Evolutionary conservation across 495 filamentous ascomycete species (phyloP).

Genomic region (Penicillium steckii): DNA sequence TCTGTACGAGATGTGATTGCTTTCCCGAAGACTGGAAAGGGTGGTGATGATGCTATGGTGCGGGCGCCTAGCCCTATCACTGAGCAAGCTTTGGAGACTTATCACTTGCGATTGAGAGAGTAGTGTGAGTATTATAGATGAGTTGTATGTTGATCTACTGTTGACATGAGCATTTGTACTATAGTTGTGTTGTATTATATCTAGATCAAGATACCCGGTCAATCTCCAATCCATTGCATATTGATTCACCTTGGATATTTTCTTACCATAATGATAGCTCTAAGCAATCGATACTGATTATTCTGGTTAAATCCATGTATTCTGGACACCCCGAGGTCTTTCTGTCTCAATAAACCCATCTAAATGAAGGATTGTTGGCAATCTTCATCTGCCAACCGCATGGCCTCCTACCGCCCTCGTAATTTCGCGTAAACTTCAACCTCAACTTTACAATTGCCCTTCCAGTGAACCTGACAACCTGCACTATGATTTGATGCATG

Average conservation of each 20-base stretch:
- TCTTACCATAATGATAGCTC: too few species aligned
- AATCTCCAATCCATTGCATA: conserved; percentile 13
- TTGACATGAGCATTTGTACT: conserved; percentile 2
- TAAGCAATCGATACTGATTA: too few species aligned
- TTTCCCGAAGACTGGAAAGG: conserved; percentile 88
- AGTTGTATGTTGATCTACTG: neutral
- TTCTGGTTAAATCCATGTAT: too few species aligned
- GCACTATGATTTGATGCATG: too few species aligned
- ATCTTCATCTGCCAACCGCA: too few species aligned
- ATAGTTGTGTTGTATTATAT: conserved; percentile 16
- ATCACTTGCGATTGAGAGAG: conserved; percentile 53
- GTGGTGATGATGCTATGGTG: conserved; percentile 76
- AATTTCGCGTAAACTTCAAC: neutral
- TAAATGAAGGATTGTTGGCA: too few species aligned
- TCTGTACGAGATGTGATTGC: conserved; percentile 90
- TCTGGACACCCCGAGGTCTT: too few species aligned
- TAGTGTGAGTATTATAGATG: neutral
- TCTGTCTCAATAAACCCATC: too few species aligned
- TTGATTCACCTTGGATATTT: too few species aligned
- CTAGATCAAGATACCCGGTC: conserved; percentile 15
- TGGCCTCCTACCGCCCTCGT: neutral
- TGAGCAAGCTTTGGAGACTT: conserved; percentile 62
- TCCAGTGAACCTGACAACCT: too few species aligned
- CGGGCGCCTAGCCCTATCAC: conserved; percentile 67
- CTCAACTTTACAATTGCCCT: too few species aligned